Conservation (phyloP, 768 basidiomycete species). For the Russula ochroleuca region DNA sequence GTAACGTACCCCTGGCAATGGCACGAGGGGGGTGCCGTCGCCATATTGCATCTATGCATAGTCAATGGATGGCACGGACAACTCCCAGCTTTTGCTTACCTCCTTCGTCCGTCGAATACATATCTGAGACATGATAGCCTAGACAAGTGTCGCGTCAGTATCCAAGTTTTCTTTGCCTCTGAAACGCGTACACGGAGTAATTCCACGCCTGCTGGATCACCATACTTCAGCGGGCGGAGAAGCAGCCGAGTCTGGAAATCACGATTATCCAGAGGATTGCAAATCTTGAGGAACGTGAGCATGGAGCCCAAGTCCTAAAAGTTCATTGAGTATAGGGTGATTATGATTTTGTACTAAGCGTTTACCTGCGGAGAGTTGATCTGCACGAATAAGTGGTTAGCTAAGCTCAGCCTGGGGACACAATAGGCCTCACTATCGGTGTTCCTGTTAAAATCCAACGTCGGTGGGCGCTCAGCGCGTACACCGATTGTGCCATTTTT, state of each 20-base stretch:
- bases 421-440: constrained; percentile 64
- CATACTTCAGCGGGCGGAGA: constrained; percentile 70
- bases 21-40: constrained; percentile 65
- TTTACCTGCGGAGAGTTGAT: constrained; percentile 73
- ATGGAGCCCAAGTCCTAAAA: constrained; percentile 83
- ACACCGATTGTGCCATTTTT: constrained; percentile 72
- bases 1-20: constrained; percentile 47
- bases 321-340: background rate
- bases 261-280: constrained; percentile 75
- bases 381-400: constrained; percentile 35
- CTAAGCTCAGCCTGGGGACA: background rate
- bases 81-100: constrained; percentile 36
- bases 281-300: constrained; percentile 80
- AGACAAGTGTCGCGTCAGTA: constrained; percentile 15
- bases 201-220: constrained; percentile 61
- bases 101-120: constrained; percentile 85
- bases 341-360: background rate
- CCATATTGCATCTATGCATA: constrained; percentile 74
- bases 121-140: constrained; percentile 73
- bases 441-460: constrained; percentile 84
- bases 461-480: constrained; percentile 58
- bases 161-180: background rate
- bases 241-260: constrained; percentile 79
- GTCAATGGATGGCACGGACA: constrained; percentile 12
- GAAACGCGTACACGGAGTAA: constrained; percentile 52